A percentile compares a stretch with the other conserved stretches of the same genome.
Conservation (phyloP, 1,284 basidiomycete species). For the Sphaerobolus stellatus region DNA sequence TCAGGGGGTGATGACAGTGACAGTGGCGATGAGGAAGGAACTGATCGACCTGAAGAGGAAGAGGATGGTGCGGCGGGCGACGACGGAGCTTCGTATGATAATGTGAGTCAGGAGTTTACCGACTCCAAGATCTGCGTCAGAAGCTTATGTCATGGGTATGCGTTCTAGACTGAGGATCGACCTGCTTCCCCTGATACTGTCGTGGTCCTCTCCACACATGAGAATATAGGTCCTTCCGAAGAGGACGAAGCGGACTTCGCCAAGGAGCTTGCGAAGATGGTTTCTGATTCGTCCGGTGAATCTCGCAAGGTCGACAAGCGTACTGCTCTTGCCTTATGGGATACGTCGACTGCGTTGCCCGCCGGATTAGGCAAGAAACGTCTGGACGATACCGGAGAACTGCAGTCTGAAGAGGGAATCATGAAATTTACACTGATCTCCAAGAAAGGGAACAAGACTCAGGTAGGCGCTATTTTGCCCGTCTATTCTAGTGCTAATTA, state of each 20-base stretch:
- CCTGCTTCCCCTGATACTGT: constrained; percentile 76
- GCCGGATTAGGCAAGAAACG: constrained; percentile 62
- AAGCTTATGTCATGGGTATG: constrained; percentile 1
- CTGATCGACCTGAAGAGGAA: constrained; percentile 51
- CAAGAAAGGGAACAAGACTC: constrained; percentile 91
- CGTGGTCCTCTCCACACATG: constrained; percentile 66
- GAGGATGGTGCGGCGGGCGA: constrained; percentile 54
- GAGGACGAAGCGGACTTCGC: constrained; percentile 93
- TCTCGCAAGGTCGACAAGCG: constrained; percentile 83
- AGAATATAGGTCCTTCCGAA: constrained; percentile 72
- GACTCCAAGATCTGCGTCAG: constrained; percentile 37
- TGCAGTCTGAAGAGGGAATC: constrained; percentile 42
- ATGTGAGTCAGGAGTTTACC: constrained; percentile 45
- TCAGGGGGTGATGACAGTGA: constrained; percentile 50
- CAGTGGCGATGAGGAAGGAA: constrained; percentile 62
- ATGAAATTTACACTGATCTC: constrained; percentile 96
- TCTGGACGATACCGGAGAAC: constrained; percentile 51
- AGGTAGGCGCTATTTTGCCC: constrained; percentile 45
- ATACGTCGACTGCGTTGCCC: constrained; percentile 77
- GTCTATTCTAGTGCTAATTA: constrained; percentile 4
- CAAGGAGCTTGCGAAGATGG: constrained; percentile 93
- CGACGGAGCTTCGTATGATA: constrained; percentile 54
- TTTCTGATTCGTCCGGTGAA: constrained; percentile 82
- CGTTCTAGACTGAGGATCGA: constrained; percentile 56
- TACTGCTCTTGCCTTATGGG: constrained; percentile 80